Base-by-base conservation (phyloP, 352 stramenopile species). In the Phytopythium ostracodes region DNA sequence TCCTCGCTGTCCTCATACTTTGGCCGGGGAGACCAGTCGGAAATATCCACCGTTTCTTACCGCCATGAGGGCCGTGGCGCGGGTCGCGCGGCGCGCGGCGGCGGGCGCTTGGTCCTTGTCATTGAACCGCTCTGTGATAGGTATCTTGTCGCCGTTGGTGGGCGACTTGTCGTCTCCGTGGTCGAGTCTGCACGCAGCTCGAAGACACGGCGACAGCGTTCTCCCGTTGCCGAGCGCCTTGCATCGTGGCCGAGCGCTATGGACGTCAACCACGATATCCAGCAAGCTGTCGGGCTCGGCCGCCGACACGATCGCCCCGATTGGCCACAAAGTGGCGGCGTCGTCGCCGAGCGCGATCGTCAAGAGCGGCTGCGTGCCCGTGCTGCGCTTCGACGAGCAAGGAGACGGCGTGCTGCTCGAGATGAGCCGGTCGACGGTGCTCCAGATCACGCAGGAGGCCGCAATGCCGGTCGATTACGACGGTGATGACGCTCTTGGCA, bases 371-470 rank as follows among this genome's bases (percentile, higher is more conserved):
- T 64, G 62, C 47, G 67, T 72, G 12, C 53, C 70, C 35, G 71
- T 87, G 55, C 64, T 88, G 27, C 67, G 73, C 8, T 90, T 90
- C 57, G 78, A 88, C 60, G 40, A 62, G 35, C 60, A 78, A 6
- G 75, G 81, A 14, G 71, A 88, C 27, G 72, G 74, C 11, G 75
- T 67, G 47, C 72, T 88, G 38, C 72, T 80, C 33, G 64, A 80
- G 49, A 76, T 90, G 64, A 79, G 74, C 27, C 74, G 81, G 0
- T 33, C 77, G 17, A 71, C 84, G 24, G 72, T 90, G 18, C 66
- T 90, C 59, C 71, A 70, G n/a, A 75, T 87, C 67, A 77, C 78
- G 11, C 67, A 85, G 56, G 74, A 87, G 31, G 81, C 76, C 1
- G 79, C 78, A 1, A 62, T 64, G 56, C 51, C 52, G 20, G 62